Conservation (phyloP, 192 early-diverging fungal species). For the Linnemannia zychae region DNA sequence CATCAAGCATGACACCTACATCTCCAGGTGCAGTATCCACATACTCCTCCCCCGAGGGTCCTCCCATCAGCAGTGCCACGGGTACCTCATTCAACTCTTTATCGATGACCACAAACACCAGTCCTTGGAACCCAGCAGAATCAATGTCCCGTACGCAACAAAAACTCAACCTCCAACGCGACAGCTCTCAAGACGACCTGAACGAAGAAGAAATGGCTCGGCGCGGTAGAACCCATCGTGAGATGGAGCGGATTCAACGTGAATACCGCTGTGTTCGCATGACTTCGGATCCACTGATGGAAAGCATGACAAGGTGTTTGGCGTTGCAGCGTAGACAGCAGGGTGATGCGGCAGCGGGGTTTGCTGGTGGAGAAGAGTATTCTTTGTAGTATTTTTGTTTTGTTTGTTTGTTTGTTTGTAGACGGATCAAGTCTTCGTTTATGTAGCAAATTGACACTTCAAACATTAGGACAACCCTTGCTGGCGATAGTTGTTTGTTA, state of each 20-base stretch:
- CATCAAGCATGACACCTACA: not conserved
- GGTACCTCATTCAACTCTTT: not conserved
- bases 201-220: constrained; percentile 21
- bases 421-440: no score
- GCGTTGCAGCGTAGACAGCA: not conserved
- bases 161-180: constrained; percentile 38
- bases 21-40: not conserved
- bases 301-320: constrained; percentile 35
- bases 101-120: not conserved
- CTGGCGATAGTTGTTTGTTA: no score
- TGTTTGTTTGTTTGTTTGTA: no score
- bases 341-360: not conserved
- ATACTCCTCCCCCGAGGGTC: not conserved
- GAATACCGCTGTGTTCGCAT: constrained; percentile 32
- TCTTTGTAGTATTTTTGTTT: no score
- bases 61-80: not conserved
- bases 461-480: no score
- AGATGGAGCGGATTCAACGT: constrained; percentile 38
- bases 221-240: constrained; percentile 6
- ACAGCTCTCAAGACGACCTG: constrained; percentile 25
- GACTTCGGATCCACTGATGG: constrained; percentile 28
- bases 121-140: constrained; percentile 23
- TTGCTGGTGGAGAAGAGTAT: no score
- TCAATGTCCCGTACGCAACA: constrained; percentile 43
- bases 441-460: no score